Evolutionary conservation across 2,329 filamentous ascomycete species (phyloP).

Genomic region (Xylariales sp.): DNA sequence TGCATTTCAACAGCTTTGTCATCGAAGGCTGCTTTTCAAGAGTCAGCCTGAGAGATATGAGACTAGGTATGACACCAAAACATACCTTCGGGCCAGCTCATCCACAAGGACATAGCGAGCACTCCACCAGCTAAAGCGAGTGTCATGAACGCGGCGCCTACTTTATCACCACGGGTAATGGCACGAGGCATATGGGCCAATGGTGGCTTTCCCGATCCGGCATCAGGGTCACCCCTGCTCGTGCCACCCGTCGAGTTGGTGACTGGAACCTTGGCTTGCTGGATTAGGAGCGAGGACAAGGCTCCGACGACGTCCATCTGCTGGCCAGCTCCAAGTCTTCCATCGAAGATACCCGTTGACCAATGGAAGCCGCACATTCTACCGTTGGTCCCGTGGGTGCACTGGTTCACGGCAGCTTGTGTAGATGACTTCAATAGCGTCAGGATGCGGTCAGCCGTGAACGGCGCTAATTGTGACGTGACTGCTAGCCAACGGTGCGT

Average conservation of each 20-base stretch:
- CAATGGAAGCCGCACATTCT: constrained; percentile 40
- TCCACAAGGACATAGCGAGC: constrained; percentile 3
- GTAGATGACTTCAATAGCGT: constrained; percentile 42
- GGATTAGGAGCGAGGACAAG: constrained; percentile 33
- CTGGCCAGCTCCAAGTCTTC: constrained; percentile 38
- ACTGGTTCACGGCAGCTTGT: constrained; percentile 43
- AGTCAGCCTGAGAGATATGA: too few species aligned
- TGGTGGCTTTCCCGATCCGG: background rate
- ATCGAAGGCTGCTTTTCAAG: too few species aligned
- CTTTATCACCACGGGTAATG: constrained; percentile 1
- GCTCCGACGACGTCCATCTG: constrained; percentile 40
- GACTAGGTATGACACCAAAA: too few species aligned
- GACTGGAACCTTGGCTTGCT: constrained; percentile 3
- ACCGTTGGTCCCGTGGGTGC: constrained; percentile 38
- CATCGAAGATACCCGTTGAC: constrained; percentile 35
- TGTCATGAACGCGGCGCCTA: constrained; percentile 6
- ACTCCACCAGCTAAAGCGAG: background rate
- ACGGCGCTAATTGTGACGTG: constrained; percentile 45
- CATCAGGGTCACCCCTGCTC: constrained; percentile 5
- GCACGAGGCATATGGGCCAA: background rate
- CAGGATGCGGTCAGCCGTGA: constrained; percentile 37
- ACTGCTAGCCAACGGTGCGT: constrained; percentile 48
- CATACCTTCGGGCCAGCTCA: constrained; percentile 3
- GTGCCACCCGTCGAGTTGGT: constrained; percentile 10
- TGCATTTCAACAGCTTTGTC: too few species aligned